Base-by-base conservation (phyloP, 2,329 filamentous ascomycete species). In the Ramichloridium luteum region DNA sequence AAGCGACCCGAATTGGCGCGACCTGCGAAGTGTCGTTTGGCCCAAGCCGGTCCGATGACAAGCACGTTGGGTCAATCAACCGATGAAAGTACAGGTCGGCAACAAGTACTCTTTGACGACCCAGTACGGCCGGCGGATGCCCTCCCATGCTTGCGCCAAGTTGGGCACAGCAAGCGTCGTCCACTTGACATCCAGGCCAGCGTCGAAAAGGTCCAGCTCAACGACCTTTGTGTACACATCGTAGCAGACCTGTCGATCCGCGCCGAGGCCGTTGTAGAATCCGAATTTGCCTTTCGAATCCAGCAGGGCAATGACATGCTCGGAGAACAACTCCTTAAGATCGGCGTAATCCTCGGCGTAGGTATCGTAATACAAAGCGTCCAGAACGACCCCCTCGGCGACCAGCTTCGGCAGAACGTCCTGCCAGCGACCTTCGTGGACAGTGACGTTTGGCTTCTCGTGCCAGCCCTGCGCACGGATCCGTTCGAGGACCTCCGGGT, bases 291-390 rank as follows among this genome's bases (percentile, higher is more conserved):
- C 61, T 6, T 58, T 51, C 16, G 68, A 64, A 44, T 81, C 77
- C 27, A 98, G 62, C 32, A 96, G 57, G 0, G 74, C 78, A 17
- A 90, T 82, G 8, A 96, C 77, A 46, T 80, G 75, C 55, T 96
- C 90, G 2, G 72, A 78, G 54, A 96, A 93, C 62, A 96, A 94
- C 37, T 76, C 67, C 28, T 79, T 78, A 16, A 96, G 72, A 54
- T 88, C 81, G 2, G 67, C 65, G 58, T 96, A 98, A 41, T 90
- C 82, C 60, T 98, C 90, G 5, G 85, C 90, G 56, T 96, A 96
- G 0, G 90, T 98, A 53, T 98, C 90, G 51, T 94, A 96, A 63
- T 96, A 98, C 45, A 98, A 64, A 8, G 56, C 64, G 38, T 68
- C 62, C 32, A 67, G 62, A 13, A 52, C 44, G 4, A 56, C 51